These are phyloP conservation scores for Calonectria henricotiae DNA, from an alignment of 2,329 filamentous ascomycete species.

Conservation along the genomic window DNA sequence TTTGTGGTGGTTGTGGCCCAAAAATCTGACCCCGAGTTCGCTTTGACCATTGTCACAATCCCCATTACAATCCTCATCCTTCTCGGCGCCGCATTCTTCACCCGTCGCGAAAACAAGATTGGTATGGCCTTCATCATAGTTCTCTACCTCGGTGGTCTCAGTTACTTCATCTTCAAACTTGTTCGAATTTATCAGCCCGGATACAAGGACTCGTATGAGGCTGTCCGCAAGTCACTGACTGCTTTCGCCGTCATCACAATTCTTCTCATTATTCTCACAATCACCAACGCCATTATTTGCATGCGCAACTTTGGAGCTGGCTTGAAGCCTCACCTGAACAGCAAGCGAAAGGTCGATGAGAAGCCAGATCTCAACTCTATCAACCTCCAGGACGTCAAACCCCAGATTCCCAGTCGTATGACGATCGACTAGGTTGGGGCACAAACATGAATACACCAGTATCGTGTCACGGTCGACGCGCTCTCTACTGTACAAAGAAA, in stretches of 20 bases:
- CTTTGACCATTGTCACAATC: constrained; percentile 89
- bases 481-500: constrained; percentile 56
- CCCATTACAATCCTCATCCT: constrained; percentile 93
- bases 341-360: constrained; percentile 66
- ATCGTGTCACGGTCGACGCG: constrained; percentile 25
- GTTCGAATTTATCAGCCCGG: constrained; percentile 89
- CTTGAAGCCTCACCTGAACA: constrained; percentile 87
- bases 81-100: constrained; percentile 87
- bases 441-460: constrained; percentile 32
- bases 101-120: constrained; percentile 83
- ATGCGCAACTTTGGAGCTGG: constrained; percentile 92
- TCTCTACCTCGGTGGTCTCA: constrained; percentile 89
- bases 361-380: constrained; percentile 73
- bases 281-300: constrained; percentile 88
- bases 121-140: constrained; percentile 87
- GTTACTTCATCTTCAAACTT: constrained; percentile 98
- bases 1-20: constrained; percentile 92
- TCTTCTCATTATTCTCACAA: constrained; percentile 89
- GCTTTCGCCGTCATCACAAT: constrained; percentile 96
- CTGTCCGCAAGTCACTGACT: constrained; percentile 88
- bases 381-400: constrained; percentile 72
- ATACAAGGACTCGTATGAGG: constrained; percentile 76
- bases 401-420: constrained; percentile 71
- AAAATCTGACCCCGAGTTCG: constrained; percentile 81
- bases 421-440: constrained; percentile 70